Evolutionary conservation across 495 filamentous ascomycete species (phyloP), one percentile per base, ranked within the genome.

Genomic region (Sabuloglossum arenarium): DNA sequence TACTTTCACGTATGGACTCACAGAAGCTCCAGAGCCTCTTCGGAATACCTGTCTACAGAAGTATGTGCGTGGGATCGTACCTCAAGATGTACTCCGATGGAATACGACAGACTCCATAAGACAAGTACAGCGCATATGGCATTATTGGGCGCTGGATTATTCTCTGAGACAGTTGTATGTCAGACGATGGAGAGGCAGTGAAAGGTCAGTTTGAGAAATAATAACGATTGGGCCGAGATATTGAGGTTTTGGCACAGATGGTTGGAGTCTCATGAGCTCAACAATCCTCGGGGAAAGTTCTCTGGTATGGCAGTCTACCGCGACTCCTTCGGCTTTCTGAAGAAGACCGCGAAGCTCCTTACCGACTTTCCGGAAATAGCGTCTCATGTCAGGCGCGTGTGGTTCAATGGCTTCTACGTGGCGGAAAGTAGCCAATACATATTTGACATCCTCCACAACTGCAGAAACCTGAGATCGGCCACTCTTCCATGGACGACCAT

Each of bases 351-450:
- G n/a, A 57, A 63, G 10, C 66, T 77, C 0, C 70, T 78, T 56
- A 51, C 56, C 24, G 58, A 62, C 30, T 69, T 65, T 55, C 70
- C 75, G 0, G 53, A 62, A 8, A 62, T 75, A 6, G 74, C 73
- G 0, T 55, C 57, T 0, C 70, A 72, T 51, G 72, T 76, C 43
- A 73, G 71, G 25, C 67, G 72, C 14, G 61, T 78, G 53, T 78
- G 75, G 74, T 74, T 78, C 61, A 69, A 75, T 43, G 75, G 75
- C 14, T 75, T 75, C 56, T 71, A 76, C 59, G 66, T 64, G 14
- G 64, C 68, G 43, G 72, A 75, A 60, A 73, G 71, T 0, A 69
- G 69, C 59, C 58, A 62, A 6, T 61, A 70, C 52, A 67, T 78
- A 45, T 71, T 73, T 54, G 54, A 65, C 14, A 64, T 72, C 37